Base-by-base conservation (phyloP, 2,329 filamentous ascomycete genomes). In the Pestalotiopsis sp. region DNA sequence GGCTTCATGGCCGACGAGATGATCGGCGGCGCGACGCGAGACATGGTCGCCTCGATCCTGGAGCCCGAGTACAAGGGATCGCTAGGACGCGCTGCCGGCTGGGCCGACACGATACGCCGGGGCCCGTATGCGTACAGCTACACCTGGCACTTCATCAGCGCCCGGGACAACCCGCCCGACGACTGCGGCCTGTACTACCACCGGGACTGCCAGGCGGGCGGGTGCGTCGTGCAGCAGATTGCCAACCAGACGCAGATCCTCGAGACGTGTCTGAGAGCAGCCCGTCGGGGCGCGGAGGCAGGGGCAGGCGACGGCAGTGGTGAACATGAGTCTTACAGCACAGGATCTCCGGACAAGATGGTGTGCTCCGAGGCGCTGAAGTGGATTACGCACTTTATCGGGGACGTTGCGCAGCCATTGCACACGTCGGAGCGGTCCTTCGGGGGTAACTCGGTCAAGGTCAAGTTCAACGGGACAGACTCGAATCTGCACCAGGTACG, bases 331-430 rank as follows among this genome's bases (percentile, higher is more conserved):
- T 17, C 7, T 14, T 52, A 20, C 7, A 22, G 10, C 17, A 52
- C 13, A 11, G 26, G 30, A 11, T 40, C 30, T 1, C 58, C 58
- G 0, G 58, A 30, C 26, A 39, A 61, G 30, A 61, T 39, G 10
- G 58, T 61, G 13, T 61, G 58, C 58, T 61, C 58, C n/a, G 58
- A 61, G 58, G 58, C 58, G n/a, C 38, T 61, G 58, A 61, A 61
- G 11, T 61, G 58, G 58, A 39, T 61, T 35, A 61, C 58, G 26
- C 58, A 61, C 9, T 61, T 61, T 11, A n/a, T n/a, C 1, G 58
- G 58, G 11, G 58, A 61, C 58, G 58, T 61, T 20, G 58, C 58
- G 17, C 58, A 61, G 30, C 58, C 58, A 14, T 40, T 61, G 58
- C 58, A 61, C 58, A 61, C 58, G n/a, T 61, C 58, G 24, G 26